phyloP scores from a whole-genome alignment of 352 stramenopile genomes.

The Bremia lactucae region DNA sequence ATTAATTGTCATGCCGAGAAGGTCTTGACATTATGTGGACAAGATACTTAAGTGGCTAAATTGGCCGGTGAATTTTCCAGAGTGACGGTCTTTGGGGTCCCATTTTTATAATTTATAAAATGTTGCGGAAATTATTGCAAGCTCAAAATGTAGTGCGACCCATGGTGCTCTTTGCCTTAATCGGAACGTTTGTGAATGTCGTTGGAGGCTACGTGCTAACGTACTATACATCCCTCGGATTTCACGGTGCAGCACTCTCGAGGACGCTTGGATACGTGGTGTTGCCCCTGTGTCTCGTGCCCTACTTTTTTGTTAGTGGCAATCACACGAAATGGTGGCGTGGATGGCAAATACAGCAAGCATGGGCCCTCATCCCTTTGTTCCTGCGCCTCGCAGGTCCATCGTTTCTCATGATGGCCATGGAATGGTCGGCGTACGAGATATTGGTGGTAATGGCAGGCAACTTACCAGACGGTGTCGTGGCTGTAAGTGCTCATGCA shows the following conservation, averaged over 20 bases:
- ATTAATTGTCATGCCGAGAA: slow-evolving; percentile 65
- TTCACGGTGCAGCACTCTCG: slow-evolving; percentile 68
- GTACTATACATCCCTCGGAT: slow-evolving; percentile 71
- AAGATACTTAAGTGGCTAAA: slow-evolving; percentile 39
- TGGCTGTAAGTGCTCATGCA: slow-evolving; percentile 65
- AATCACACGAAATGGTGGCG: slow-evolving; percentile 42
- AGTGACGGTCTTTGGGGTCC: slow-evolving; percentile 62
- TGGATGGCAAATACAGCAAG: slow-evolving; percentile 59
- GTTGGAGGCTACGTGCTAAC: slow-evolving; percentile 66
- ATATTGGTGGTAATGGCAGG: slow-evolving; percentile 65
- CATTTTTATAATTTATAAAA: slow-evolving; percentile 78
- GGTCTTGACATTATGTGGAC: slow-evolving; percentile 55
- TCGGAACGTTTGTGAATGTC: slow-evolving; percentile 74
- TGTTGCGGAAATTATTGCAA: slow-evolving; percentile 79
- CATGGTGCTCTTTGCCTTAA: slow-evolving; percentile 70
- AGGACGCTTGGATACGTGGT: slow-evolving; percentile 44
- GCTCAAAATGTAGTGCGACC: slow-evolving; percentile 79
- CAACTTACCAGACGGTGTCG: slow-evolving; percentile 44
- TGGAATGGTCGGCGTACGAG: slow-evolving; percentile 76
- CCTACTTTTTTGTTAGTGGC: slow-evolving; percentile 50
- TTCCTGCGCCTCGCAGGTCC: slow-evolving; percentile 67
- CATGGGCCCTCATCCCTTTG: slow-evolving; percentile 28
- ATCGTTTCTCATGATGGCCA: slow-evolving; percentile 53
- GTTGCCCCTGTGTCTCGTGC: slow-evolving; percentile 43
- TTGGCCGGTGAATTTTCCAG: no score